phyloP scores from a whole-genome alignment of 371 early-diverging fungal species.

The Blakeslea trispora region DNA sequence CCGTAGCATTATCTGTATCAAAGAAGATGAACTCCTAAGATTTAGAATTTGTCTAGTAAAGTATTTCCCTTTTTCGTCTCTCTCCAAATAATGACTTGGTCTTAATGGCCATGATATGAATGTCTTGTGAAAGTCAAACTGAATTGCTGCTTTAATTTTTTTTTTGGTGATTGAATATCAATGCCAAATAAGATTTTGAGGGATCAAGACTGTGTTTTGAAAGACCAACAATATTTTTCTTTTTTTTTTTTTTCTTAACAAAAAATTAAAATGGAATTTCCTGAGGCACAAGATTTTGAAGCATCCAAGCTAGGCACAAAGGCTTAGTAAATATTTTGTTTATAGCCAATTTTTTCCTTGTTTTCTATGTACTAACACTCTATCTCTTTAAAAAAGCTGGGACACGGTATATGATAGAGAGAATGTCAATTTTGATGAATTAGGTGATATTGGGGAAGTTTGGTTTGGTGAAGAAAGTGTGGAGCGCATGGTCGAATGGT shows the following conservation, averaged over 20 bases:
- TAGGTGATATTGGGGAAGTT: conserved; percentile 87
- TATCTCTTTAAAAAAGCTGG: conserved; percentile 74
- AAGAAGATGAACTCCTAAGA: too few species aligned
- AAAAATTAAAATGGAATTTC: conserved; percentile 31
- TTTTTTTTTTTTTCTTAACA: conserved; percentile 1
- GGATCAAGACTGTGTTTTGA: too few species aligned
- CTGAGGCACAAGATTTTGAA: conserved; percentile 57
- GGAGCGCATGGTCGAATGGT: conserved; percentile 85
- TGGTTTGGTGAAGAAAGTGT: conserved; percentile 91
- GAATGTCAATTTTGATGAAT: conserved; percentile 74
- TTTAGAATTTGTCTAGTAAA: too few species aligned
- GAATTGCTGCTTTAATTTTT: too few species aligned
- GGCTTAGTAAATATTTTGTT: conserved; percentile 56
- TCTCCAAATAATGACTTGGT: too few species aligned
- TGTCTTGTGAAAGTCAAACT: too few species aligned
- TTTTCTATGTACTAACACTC: background rate
- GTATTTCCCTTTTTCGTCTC: too few species aligned
- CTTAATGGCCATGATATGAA: too few species aligned
- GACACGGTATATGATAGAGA: conserved; percentile 81
- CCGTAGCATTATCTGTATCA: too few species aligned
- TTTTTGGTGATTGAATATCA: too few species aligned
- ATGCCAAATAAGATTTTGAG: too few species aligned
- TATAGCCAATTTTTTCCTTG: background rate
- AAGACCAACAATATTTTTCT: conserved; percentile 1
- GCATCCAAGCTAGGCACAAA: conserved; percentile 80